Evolutionary conservation across 139 green algal species (phyloP), one percentile per base, ranked within the genome.

Genomic region (Pleodorina starrii): DNA sequence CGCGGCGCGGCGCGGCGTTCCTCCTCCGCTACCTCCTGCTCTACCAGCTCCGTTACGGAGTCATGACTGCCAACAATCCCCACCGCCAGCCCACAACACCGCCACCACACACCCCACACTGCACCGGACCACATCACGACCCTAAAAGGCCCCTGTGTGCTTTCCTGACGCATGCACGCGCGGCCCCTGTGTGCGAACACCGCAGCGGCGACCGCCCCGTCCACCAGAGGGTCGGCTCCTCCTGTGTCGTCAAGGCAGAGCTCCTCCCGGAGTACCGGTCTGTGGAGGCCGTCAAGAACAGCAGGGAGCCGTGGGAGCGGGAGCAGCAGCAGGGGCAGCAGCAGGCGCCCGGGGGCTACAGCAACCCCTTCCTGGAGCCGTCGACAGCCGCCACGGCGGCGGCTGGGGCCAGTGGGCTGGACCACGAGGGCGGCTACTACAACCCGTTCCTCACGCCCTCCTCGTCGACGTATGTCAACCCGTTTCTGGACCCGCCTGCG

Each of bases 221-320:
- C 14, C 1, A 85, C 14, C 1, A 85, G 35, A 35, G 51, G 0
- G 51, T 72, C 35, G 54, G 35, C 35, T 85, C 60, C 35, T 85
- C 60, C 60, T 87, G 80, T 42, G 5, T 77, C 1, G 80, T 87
- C 0, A 77, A 77, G 46, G 44, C 82, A 2, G 82, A 88, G 82
- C 32, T 88, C 9, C 82, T 88, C 5, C 82, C 3, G 21, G 82
- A 88, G 66, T 88, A 88, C 66, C 63, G 82, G 5, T 11, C 14
- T 5, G 82, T 88, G 29, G 82, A 88, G 60, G 82, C 82, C 25
- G 82, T 88, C 32, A 88, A 88, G 66, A 35, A 50, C 82, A 88
- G 82, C 82, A 27, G 38, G 19, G 44, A 69, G 82, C 44, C 44
- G 17, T 88, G 82, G 82, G 44, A 86, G 81, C 3, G 4, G 35